Evolutionary conservation across 2,329 filamentous ascomycete species (phyloP).

Genomic region (Lasiodiplodia gonubiensis): DNA sequence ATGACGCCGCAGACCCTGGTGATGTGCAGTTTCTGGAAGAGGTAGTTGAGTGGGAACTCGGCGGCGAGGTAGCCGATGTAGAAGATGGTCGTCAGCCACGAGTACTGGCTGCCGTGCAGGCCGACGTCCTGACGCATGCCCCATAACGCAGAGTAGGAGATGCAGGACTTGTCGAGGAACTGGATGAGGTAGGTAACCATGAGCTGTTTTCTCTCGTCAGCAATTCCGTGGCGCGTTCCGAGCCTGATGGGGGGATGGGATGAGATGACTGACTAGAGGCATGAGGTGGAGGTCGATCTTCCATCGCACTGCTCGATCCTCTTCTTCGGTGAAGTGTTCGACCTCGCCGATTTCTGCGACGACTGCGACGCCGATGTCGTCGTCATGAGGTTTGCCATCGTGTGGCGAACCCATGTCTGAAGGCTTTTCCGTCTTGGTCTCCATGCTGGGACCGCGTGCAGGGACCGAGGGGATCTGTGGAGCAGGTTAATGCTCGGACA

Average conservation of each 20-base stretch:
- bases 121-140: slow-evolving; percentile 34
- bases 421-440: background rate
- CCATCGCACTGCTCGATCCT: slow-evolving; percentile 56
- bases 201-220: slow-evolving; percentile 26
- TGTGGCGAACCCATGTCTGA: background rate
- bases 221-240: slow-evolving; percentile 11
- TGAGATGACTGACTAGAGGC: background rate
- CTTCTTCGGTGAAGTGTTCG: slow-evolving; percentile 52
- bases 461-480: background rate
- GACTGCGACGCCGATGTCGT: slow-evolving; percentile 6
- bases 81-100: slow-evolving; percentile 37
- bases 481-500: background rate
- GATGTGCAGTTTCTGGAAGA: slow-evolving; percentile 29
- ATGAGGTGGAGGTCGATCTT: slow-evolving; percentile 53
- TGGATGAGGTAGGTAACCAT: slow-evolving; percentile 34
- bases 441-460: background rate
- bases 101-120: slow-evolving; percentile 35
- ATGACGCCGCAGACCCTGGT: slow-evolving; percentile 51
- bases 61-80: slow-evolving; percentile 33
- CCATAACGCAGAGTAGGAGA: slow-evolving; percentile 36
- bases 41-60: slow-evolving; percentile 22
- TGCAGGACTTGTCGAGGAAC: slow-evolving; percentile 34
- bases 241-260: background rate
- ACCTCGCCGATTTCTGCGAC: slow-evolving; percentile 9
- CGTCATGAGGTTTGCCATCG: background rate